Evolutionary conservation across 2,329 filamentous ascomycete species (phyloP).

Genomic region (Teratosphaeria gauchensis): DNA sequence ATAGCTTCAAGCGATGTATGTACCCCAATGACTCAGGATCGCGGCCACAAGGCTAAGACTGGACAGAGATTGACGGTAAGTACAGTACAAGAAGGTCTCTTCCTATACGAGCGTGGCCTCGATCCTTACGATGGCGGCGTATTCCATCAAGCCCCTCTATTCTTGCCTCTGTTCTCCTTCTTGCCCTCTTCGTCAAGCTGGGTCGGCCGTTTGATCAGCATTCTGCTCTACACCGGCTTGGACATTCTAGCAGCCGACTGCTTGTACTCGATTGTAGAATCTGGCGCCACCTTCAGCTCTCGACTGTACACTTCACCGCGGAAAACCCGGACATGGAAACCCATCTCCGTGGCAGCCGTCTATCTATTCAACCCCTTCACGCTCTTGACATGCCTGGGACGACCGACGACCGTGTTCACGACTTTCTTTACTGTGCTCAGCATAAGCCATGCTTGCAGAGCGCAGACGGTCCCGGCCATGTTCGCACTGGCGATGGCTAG

Average conservation of each 20-base stretch:
- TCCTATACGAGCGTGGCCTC: slow-evolving; percentile 90
- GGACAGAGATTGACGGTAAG: slow-evolving; percentile 20
- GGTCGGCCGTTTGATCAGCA: slow-evolving; percentile 45
- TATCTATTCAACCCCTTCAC: slow-evolving; percentile 95
- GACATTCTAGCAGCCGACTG: slow-evolving; percentile 77
- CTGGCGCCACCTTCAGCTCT: slow-evolving; percentile 66
- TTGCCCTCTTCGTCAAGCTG: slow-evolving; percentile 60
- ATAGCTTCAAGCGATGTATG: slow-evolving; percentile 93
- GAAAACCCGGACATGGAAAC: slow-evolving; percentile 63
- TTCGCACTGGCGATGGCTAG: slow-evolving; percentile 77
- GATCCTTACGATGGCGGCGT: slow-evolving; percentile 94
- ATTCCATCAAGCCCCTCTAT: slow-evolving; percentile 67
- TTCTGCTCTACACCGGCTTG: slow-evolving; percentile 68
- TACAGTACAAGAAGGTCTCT: slow-evolving; percentile 87
- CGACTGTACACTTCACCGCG: slow-evolving; percentile 70
- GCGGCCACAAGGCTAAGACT: slow-evolving; percentile 5
- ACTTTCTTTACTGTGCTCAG: slow-evolving; percentile 80
- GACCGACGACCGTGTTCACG: slow-evolving; percentile 81
- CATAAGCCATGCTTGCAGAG: slow-evolving; percentile 67
- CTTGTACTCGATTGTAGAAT: slow-evolving; percentile 68
- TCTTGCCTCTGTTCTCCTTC: slow-evolving; percentile 84
- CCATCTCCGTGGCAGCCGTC: slow-evolving; percentile 68
- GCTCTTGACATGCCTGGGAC: slow-evolving; percentile 78
- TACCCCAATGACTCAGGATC: slow-evolving; percentile 6
- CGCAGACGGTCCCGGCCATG: slow-evolving; percentile 63